Evolutionary conservation across 495 filamentous ascomycete genomes (phyloP), one percentile per base, ranked within the genome.

Genomic region (Penicillium egyptiacum): DNA sequence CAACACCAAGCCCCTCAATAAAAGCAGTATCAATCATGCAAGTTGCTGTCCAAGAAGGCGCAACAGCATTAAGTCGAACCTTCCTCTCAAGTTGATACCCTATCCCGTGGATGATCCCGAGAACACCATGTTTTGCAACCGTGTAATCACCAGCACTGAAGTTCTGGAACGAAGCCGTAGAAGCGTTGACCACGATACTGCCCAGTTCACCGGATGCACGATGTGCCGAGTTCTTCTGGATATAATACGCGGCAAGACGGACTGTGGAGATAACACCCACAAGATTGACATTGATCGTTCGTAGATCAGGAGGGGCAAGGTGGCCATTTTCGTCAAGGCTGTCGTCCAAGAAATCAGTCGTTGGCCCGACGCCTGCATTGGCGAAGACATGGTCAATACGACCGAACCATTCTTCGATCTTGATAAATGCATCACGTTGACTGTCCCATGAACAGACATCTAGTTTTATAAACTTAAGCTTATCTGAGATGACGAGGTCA

Each of bases 381-480:
- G 78, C 78, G 33, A 81, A 75, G 19, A 80, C 79, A 51, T 76
- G 70, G 57, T 83, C 80, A 31, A 83, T 77, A 5, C 68, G 72
- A 7, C 76, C 73, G 56, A 73, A 75, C 19, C 52, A 61, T 17
- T 71, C 50, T 22, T 71, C 61, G 4, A 74, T 70, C 22, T 68
- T 52, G 35, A 68, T 67, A 63, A 81, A 83, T 14, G 80, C 55
- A 8, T 57, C 61, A 30, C 65, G 63, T 16, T 77, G 63, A 30
- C 72, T 73, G 16, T 60, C 40, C 77, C 78, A 83, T 8, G 69
- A 57, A 7, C 64, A 62, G 4, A 83, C 76, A 57, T 81, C 66
- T 5, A 73, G 68, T 37, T 69, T 31, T 5, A 72, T 28, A 52
- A 73, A 79, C 17, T 68, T 55, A 39, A 67, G 59, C 0, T 49